Conservation (phyloP, 345 rosid species). For the Sonneratia caseolaris region DNA sequence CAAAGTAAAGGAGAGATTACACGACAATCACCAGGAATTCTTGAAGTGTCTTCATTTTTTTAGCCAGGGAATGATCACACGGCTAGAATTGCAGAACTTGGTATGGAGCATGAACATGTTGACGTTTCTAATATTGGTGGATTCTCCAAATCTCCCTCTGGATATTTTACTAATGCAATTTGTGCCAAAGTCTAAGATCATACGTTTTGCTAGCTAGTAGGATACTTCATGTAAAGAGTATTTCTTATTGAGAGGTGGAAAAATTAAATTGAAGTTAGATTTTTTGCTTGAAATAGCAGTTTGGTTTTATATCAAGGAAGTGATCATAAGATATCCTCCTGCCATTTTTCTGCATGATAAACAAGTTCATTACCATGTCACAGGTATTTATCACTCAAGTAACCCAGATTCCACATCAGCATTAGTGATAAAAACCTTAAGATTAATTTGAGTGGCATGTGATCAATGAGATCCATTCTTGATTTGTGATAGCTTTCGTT, state of each 20-base stretch:
- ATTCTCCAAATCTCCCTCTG: neutral
- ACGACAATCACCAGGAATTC: constrained; percentile 70
- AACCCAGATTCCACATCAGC: neutral
- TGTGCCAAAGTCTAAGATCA: neutral
- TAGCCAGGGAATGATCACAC: constrained; percentile 71
- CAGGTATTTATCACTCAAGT: neutral
- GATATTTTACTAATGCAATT: neutral
- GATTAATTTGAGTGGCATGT: neutral
- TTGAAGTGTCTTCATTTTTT: constrained; percentile 76
- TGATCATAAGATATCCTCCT: neutral
- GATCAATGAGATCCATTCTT: neutral
- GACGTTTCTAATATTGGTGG: neutral
- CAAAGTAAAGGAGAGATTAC: constrained; percentile 72
- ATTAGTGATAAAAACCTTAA: neutral
- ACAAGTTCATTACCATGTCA: neutral
- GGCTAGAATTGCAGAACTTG: constrained; percentile 71
- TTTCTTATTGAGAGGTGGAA: neutral
- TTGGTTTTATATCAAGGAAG: neutral
- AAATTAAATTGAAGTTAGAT: neutral
- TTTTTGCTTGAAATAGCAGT: neutral
- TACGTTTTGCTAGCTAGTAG: neutral
- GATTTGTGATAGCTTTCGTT: neutral
- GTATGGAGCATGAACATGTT: constrained; percentile 30
- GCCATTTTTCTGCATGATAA: neutral
- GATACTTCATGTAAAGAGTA: neutral